phyloP scores from a whole-genome alignment of 495 filamentous ascomycete species.

The Penicillium silybi region DNA sequence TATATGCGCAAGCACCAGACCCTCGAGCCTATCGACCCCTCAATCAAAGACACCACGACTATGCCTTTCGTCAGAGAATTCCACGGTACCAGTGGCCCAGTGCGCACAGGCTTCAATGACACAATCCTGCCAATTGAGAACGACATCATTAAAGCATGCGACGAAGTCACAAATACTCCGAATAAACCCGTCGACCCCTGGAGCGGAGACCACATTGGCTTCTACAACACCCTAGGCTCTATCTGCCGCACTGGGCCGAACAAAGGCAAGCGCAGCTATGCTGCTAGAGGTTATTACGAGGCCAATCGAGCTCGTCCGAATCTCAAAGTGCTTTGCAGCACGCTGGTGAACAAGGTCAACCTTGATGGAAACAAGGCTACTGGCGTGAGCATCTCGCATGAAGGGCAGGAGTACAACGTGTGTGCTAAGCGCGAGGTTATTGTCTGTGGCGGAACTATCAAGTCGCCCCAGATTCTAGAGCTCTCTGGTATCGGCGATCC shows the following conservation, averaged over 20 bases:
- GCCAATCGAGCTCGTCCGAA: constrained; percentile 16
- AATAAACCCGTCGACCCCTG: constrained; percentile 27
- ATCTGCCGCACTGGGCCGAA: constrained; percentile 39
- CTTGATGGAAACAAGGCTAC: constrained; percentile 22
- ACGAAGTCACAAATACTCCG: constrained; percentile 10
- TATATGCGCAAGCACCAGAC: constrained; percentile 29
- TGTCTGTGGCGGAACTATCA: constrained; percentile 47
- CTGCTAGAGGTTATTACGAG: constrained; percentile 35
- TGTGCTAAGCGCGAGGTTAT: constrained; percentile 51
- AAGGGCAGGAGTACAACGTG: constrained; percentile 35
- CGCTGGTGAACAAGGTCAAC: constrained; percentile 22
- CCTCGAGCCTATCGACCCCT: constrained; percentile 12
- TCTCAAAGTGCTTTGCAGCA: constrained; percentile 30
- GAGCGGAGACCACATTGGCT: constrained; percentile 34
- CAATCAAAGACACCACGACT: constrained; percentile 12
- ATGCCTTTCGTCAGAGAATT: constrained; percentile 18
- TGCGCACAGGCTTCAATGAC: constrained; percentile 31
- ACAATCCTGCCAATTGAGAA: constrained; percentile 19
- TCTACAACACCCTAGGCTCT: constrained; percentile 31
- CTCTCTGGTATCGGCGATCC: constrained; percentile 52
- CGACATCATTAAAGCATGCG: constrained; percentile 25
- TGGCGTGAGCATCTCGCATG: constrained; percentile 33
- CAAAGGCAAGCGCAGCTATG: constrained; percentile 47
- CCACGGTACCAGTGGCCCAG: constrained; percentile 27
- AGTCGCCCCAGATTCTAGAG: constrained; percentile 54